These are phyloP conservation scores for Thielaviopsis cerberus DNA, from an alignment of 2,329 filamentous ascomycete genomes.

Conservation along the genomic window DNA sequence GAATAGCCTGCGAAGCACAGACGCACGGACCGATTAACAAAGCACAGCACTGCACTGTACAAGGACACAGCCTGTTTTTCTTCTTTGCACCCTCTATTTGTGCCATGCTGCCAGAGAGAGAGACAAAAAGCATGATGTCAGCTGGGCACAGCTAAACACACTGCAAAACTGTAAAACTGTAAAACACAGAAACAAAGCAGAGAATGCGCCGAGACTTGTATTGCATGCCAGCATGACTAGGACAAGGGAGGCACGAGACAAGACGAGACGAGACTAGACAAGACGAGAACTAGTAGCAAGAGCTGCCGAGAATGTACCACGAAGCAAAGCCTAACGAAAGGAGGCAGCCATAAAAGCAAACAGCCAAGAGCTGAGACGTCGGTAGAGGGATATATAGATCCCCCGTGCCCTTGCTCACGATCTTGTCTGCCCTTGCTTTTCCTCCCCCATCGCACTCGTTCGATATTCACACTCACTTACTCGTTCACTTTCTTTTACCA, in stretches of 20 bases:
- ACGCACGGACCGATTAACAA: not conserved
- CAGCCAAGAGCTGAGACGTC: not conserved
- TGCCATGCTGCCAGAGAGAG: not conserved
- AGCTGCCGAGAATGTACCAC: not conserved
- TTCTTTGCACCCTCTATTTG: not conserved
- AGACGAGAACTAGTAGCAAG: not conserved
- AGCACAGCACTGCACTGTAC: not conserved
- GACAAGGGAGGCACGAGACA: not conserved
- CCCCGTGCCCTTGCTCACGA: not conserved
- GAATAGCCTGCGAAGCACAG: not conserved
- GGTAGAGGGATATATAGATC: not conserved
- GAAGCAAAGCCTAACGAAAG: not conserved
- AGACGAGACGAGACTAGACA: not conserved
- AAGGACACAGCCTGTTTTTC: not conserved
- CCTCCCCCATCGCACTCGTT: not conserved
- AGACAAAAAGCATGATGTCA: not conserved
- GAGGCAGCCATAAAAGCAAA: not conserved
- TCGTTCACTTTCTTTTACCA: not conserved
- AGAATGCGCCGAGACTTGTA: not conserved
- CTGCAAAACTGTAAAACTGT: not conserved
- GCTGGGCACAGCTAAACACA: not conserved
- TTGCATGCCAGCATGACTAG: not conserved
- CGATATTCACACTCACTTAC: not conserved
- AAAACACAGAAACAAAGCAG: not conserved
- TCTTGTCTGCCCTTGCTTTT: not conserved